phyloP scores from a whole-genome alignment of 2,329 filamentous ascomycete genomes.

The Fusarium marasasianum region DNA sequence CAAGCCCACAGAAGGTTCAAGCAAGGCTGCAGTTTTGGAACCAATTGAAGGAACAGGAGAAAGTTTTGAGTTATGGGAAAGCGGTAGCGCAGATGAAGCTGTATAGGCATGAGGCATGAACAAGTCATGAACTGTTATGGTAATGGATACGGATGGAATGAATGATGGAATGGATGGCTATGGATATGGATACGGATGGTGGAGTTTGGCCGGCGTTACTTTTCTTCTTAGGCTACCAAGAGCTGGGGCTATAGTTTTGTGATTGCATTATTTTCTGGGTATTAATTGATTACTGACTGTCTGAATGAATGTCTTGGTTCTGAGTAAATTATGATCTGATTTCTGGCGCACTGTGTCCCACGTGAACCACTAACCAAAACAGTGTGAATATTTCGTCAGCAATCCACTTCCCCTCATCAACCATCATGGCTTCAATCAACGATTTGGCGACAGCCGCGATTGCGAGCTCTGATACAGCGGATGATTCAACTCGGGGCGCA shows the following conservation, averaged over 20 bases:
- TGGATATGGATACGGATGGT: neutral
- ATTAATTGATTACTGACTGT: neutral
- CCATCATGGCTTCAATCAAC: slow-evolving; percentile 58
- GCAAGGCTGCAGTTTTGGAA: slow-evolving; percentile 59
- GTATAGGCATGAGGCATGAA: slow-evolving; percentile 27
- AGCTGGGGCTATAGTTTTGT: slow-evolving; percentile 41
- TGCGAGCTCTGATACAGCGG: slow-evolving; percentile 42
- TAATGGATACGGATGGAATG: neutral
- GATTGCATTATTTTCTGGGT: slow-evolving; percentile 6
- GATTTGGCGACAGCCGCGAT: slow-evolving; percentile 60
- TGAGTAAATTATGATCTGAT: slow-evolving; percentile 8
- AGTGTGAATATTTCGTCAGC: slow-evolving; percentile 25
- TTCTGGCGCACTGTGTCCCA: slow-evolving; percentile 21
- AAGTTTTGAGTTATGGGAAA: slow-evolving; percentile 76
- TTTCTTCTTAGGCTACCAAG: slow-evolving; percentile 43
- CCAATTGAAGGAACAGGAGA: slow-evolving; percentile 68
- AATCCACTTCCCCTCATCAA: slow-evolving; percentile 21
- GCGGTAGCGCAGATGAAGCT: slow-evolving; percentile 67
- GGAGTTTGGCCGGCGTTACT: slow-evolving; percentile 22
- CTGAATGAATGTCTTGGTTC: neutral
- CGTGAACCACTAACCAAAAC: slow-evolving; percentile 28
- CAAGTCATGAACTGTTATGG: slow-evolving; percentile 3
- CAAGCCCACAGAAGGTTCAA: slow-evolving; percentile 49
- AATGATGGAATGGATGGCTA: neutral
- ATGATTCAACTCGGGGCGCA: slow-evolving; percentile 59